Evolutionary conservation across 73 alveolate genomes (phyloP).

Genomic region (Paramecium sexaurelia): DNA sequence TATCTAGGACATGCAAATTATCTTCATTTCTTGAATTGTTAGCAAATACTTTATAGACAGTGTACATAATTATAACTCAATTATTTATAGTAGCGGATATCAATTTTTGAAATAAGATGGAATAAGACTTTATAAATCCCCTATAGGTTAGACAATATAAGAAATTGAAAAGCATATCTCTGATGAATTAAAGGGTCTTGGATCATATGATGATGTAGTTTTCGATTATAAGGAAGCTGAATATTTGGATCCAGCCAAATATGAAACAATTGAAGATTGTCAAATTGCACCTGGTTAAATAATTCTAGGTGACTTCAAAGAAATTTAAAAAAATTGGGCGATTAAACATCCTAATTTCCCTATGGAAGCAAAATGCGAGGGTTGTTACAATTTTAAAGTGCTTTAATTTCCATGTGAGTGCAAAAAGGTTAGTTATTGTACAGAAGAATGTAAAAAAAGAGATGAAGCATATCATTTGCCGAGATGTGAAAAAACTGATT

Average conservation of each 20-base stretch:
- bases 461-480: conserved; percentile 77
- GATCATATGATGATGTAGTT: not conserved
- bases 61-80: not conserved
- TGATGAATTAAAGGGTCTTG: conserved; percentile 14
- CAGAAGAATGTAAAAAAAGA: conserved; percentile 74
- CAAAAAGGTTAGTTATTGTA: conserved; percentile 78
- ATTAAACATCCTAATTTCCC: conserved; percentile 69
- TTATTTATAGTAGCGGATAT: not conserved
- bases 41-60: conserved; percentile 13
- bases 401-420: conserved; percentile 71
- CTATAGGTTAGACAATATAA: not conserved
- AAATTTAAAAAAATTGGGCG: conserved; percentile 51
- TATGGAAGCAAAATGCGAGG: conserved; percentile 74
- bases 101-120: not conserved
- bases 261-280: conserved; percentile 60
- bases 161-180: not conserved
- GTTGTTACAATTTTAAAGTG: conserved; percentile 68
- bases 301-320: conserved; percentile 47
- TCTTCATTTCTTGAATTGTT: not conserved
- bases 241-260: conserved; percentile 23
- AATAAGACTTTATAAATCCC: not conserved
- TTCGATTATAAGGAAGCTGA: conserved; percentile 35
- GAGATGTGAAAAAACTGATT: conserved; percentile 76
- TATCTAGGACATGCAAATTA: not conserved
- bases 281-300: conserved; percentile 48